Evolutionary conservation across 2,329 filamentous ascomycete genomes (phyloP).

Genomic region (Diaporthe citriasiana): DNA sequence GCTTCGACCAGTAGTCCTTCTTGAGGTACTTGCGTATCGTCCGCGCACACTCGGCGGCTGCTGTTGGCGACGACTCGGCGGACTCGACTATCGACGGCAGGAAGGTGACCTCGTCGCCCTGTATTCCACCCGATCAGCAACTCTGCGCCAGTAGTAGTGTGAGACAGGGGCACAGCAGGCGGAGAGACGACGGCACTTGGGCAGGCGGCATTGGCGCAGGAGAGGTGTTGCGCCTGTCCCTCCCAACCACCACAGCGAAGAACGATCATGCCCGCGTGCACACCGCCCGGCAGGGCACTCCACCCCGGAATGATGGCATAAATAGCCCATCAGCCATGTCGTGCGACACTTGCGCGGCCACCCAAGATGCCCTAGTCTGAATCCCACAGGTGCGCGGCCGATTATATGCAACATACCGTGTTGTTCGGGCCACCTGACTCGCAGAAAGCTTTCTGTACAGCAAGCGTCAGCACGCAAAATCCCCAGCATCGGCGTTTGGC

Average conservation of each 20-base stretch:
- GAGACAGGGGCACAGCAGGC: conserved; percentile 2
- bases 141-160: conserved; percentile 38
- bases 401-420: conserved; percentile 58
- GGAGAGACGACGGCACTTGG: neutral
- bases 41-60: conserved; percentile 84
- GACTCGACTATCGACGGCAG: conserved; percentile 94
- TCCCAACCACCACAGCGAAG: neutral
- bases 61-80: conserved; percentile 90
- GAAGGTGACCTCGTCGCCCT: conserved; percentile 92
- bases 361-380: neutral
- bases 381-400: neutral
- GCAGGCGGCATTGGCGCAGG: neutral
- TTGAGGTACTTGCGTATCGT: conserved; percentile 86
- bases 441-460: conserved; percentile 80
- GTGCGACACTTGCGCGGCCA: conserved; percentile 10
- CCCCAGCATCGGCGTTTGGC: conserved; percentile 19
- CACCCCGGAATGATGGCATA: neutral
- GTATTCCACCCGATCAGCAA: conserved; percentile 36
- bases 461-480: conserved; percentile 43
- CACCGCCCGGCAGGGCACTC: neutral
- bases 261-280: neutral
- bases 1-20: conserved; percentile 74
- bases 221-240: neutral
- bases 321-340: neutral
- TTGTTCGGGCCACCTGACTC: conserved; percentile 76